Percentiles rank a stretch among this genome's conserved stretches.
Conservation (phyloP, 805 yeast species). For the Kurtzmaniella fragi region DNA sequence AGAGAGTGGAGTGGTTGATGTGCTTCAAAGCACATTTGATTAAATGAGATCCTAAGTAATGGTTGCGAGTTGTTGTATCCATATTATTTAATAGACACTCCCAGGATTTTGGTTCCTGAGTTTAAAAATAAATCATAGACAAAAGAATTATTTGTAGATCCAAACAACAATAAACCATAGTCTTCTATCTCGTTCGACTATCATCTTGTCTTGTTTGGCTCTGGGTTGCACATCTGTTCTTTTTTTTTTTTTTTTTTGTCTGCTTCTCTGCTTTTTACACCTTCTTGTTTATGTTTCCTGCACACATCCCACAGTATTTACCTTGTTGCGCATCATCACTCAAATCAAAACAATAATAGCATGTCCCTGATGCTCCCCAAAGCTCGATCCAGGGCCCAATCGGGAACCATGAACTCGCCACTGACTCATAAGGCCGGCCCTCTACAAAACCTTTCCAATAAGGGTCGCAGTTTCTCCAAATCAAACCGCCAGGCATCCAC, state of each 20-base stretch:
- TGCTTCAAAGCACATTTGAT: not conserved
- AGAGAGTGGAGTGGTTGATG: conserved; percentile 1
- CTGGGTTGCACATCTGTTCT: no score
- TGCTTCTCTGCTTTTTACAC: not conserved
- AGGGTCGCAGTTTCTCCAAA: conserved; percentile 21
- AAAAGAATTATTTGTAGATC: no score
- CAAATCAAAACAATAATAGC: conserved; percentile 2
- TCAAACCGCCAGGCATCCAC: conserved; percentile 3
- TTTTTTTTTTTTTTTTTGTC: not conserved
- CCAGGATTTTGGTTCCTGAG: no score
- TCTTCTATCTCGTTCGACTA: no score
- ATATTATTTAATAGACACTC: no score
- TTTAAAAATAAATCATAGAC: no score
- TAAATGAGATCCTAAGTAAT: not conserved
- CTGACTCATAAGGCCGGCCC: conserved; percentile 11
- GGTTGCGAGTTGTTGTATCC: not conserved
- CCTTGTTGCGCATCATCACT: conserved; percentile 1
- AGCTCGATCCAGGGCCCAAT: conserved; percentile 6
- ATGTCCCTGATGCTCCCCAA: conserved; percentile 2
- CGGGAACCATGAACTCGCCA: conserved; percentile 5
- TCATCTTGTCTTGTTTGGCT: no score
- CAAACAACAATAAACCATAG: no score
- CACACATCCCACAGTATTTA: no score
- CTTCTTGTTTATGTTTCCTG: no score
- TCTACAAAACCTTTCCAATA: conserved; percentile 23